Conservation (phyloP, 495 filamentous ascomycete species). For the Articulospora tetracladia region DNA sequence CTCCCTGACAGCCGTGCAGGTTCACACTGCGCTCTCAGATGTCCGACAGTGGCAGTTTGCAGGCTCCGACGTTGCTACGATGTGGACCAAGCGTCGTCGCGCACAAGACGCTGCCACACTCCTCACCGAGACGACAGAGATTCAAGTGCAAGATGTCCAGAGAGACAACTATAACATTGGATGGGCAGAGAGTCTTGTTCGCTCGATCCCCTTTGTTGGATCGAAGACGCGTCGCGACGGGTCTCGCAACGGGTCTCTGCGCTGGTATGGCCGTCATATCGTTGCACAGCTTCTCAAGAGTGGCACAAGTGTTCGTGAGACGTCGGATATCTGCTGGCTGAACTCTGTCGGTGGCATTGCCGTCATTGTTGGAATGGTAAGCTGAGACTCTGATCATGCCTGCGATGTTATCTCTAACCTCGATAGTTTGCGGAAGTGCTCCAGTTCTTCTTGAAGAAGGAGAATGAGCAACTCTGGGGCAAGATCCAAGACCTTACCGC, state of each 20-base stretch:
- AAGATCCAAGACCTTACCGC: not conserved
- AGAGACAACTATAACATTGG: slow-evolving; percentile 2
- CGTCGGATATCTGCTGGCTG: slow-evolving; percentile 1
- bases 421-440: slow-evolving; percentile 1
- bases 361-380: not conserved
- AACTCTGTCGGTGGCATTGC: not conserved
- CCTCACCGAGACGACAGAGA: not conserved
- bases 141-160: not conserved
- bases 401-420: too few relatives aligned
- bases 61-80: not conserved
- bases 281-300: not conserved
- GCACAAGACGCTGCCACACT: not conserved
- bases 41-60: not conserved
- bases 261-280: not conserved
- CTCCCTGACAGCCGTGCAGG: not conserved
- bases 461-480: slow-evolving; percentile 1
- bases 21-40: not conserved
- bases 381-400: too few relatives aligned
- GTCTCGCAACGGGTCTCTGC: not conserved
- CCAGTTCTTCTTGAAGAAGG: slow-evolving; percentile 1
- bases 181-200: not conserved
- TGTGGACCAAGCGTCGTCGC: not conserved
- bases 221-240: not conserved
- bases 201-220: not conserved
- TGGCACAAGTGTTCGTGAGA: not conserved